Evolutionary conservation across 345 rosid genomes (phyloP).

Genomic region (Draba incana): DNA sequence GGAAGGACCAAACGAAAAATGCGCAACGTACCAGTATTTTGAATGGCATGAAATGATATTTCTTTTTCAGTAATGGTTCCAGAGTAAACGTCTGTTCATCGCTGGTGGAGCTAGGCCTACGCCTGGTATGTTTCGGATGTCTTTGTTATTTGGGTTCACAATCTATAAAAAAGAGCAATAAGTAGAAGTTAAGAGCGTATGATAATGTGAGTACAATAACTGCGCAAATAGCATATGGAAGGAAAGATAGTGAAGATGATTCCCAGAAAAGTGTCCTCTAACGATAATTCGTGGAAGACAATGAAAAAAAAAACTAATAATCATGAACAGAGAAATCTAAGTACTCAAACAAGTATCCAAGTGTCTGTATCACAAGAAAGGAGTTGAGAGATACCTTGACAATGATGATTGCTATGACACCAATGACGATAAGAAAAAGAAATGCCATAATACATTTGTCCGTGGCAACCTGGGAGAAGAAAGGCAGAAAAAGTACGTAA

Average conservation of each 20-base stretch:
- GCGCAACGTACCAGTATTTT: slow-evolving; percentile 28
- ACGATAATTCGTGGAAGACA: not conserved
- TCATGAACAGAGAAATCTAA: no score
- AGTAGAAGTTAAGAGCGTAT: slow-evolving; percentile 13
- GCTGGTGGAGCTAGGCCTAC: slow-evolving; percentile 95
- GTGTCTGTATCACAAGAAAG: not conserved
- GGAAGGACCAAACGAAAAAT: slow-evolving; percentile 29
- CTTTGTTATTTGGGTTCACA: slow-evolving; percentile 88
- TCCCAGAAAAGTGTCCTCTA: no score
- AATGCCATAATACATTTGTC: slow-evolving; percentile 89
- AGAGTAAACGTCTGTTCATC: slow-evolving; percentile 72
- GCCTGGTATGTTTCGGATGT: slow-evolving; percentile 86
- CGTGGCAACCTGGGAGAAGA: slow-evolving; percentile 78
- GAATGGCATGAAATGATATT: slow-evolving; percentile 20
- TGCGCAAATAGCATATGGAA: not conserved
- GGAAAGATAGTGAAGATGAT: not conserved
- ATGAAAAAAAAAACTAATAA: not conserved
- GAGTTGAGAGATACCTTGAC: slow-evolving; percentile 68
- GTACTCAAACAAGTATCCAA: no score
- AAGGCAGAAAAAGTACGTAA: slow-evolving; percentile 30
- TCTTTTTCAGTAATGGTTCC: slow-evolving; percentile 48
- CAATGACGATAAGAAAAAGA: slow-evolving; percentile 78
- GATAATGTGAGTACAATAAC: slow-evolving; percentile 7
- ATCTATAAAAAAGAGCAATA: slow-evolving; percentile 49
- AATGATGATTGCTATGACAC: slow-evolving; percentile 82